Conservation (phyloP, 2,329 filamentous ascomycete species). For the Colletotrichum sansevieriae region DNA sequence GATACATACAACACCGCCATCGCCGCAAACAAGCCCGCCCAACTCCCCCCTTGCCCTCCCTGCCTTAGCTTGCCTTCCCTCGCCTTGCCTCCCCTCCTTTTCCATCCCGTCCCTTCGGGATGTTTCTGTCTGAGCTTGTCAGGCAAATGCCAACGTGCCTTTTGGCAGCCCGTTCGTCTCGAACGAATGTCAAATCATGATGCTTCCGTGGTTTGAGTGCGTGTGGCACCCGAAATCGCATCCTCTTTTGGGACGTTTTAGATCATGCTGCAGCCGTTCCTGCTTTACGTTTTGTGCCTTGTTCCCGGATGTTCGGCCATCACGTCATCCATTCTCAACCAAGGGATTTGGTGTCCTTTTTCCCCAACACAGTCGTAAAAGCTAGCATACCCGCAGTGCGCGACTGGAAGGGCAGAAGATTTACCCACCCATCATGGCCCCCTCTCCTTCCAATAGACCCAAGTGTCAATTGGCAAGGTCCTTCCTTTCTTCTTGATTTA, state of each 20-base stretch:
- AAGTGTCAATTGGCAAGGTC: background rate
- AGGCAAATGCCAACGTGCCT: conserved; percentile 14
- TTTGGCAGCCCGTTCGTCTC: conserved; percentile 36
- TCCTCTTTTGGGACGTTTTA: conserved; percentile 26
- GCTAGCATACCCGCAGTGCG: too few species aligned
- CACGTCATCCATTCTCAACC: conserved; percentile 25
- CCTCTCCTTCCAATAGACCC: background rate
- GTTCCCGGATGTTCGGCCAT: conserved; percentile 35
- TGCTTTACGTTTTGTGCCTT: conserved; percentile 6
- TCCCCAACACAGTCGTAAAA: background rate
- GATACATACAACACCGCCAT: too few species aligned
- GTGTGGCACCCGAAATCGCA: background rate
- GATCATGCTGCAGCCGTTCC: conserved; percentile 5
- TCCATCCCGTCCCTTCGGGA: conserved; percentile 25
- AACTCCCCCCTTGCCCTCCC: too few species aligned
- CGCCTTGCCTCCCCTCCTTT: background rate
- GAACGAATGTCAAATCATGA: conserved; percentile 29
- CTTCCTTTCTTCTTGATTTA: background rate
- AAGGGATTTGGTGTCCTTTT: conserved; percentile 3
- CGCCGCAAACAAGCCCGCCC: too few species aligned
- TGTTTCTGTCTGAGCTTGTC: conserved; percentile 37
- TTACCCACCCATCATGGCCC: too few species aligned
- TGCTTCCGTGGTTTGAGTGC: too few species aligned
- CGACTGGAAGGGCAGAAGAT: too few species aligned
- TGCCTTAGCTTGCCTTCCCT: too few species aligned